Base-by-base conservation (phyloP, 129 eudicot species). In the Flaveria robusta region DNA sequence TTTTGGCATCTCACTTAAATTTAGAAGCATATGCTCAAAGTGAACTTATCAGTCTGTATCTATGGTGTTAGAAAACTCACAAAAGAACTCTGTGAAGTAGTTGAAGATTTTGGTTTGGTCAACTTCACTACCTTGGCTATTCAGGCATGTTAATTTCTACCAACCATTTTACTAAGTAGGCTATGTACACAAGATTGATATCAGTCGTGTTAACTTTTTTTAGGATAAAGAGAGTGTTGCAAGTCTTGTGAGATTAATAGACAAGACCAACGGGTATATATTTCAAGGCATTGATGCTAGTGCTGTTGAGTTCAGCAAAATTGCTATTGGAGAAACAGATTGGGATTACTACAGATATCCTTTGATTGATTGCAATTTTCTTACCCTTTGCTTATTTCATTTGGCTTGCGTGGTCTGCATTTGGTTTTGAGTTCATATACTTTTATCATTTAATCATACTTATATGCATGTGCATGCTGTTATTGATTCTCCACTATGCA, bases 221-320 rank as follows among this genome's bases (percentile, higher is more conserved):
- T 83, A 91, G 98, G 96, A 91, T 55, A 82, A 77, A 64, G 82
- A 82, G 47, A 82, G 82, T 71, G 98, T 91, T 34, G 88, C 97
- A 26, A 91, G 86, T 82, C 93, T 94, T 71, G 97, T 91, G 67
- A 94, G 87, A 81, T 68, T 87, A 72, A 94, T 94, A 74, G 98
- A 91, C 89, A 94, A 83, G 84, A 86, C 85, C 82, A 94, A 94
- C 52, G 97, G 97, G 4, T 94, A 91, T 78, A 93, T 93, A 71
- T 93, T 93, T 77, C 91, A 89, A 63, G 88, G 93, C 75, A 91
- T 91, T 1, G 96, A 93, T 31, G 90, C 85, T 56, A 91, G 91
- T 87, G 98, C 91, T 19, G 90, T 86, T 47, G 98, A 88, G 81
- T 90, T 90, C 87, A 90, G 98, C 85, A 93, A 93, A 85, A 76